Base-by-base conservation (phyloP, 805 yeast species). In the Wickerhamiella lipophila region DNA sequence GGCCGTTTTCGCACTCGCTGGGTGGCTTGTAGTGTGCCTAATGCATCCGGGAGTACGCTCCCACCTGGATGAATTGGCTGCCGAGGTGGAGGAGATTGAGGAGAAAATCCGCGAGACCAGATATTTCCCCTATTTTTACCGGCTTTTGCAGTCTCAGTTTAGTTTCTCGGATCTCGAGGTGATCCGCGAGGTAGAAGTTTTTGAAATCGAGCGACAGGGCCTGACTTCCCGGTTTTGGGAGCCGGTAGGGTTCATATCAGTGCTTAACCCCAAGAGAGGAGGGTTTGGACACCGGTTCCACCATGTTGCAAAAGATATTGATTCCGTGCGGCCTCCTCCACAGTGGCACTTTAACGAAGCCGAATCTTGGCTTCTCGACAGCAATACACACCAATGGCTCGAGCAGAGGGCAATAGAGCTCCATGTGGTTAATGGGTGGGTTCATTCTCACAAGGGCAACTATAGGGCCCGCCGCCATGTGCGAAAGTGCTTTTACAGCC, bases 301-400 rank as follows among this genome's bases (percentile, higher is more conserved):
- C 74, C 72, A 50, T 69, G 75, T 9, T 95, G 96, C 1, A 71
- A 62, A 68, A 19, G 64, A 65, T 29, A 59, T 87, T 16, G 66
- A 69, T 1, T 76, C 77, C 18, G 76, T 87, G 1, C 55, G 59
- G 27, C 79, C 94, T 1, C 95, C 95, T 1, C 58, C 58, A 11
- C 79, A 77, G 8, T 87, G 96, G 96, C 69, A 70, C 52, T 87
- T 78, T 61, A 80, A 76, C 51, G 64, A 65, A 23, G 74, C 72
- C 22, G 71, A 73, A 41, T 67, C 68, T 12, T 87, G 96, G 96
- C 64, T 63, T 45, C 66, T 79, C 11, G 95, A 86, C 57, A 55
- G 57, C 11, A 62, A 74, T 34, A 78, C 81, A 0, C 53, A 51
- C 1, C 57, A 56, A 2, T 83, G 89, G 80, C 68, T 77, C 5